These are phyloP conservation scores for Cryptococcus maquisensis DNA, from an alignment of 1,284 basidiomycete species.

Conservation along the genomic window DNA sequence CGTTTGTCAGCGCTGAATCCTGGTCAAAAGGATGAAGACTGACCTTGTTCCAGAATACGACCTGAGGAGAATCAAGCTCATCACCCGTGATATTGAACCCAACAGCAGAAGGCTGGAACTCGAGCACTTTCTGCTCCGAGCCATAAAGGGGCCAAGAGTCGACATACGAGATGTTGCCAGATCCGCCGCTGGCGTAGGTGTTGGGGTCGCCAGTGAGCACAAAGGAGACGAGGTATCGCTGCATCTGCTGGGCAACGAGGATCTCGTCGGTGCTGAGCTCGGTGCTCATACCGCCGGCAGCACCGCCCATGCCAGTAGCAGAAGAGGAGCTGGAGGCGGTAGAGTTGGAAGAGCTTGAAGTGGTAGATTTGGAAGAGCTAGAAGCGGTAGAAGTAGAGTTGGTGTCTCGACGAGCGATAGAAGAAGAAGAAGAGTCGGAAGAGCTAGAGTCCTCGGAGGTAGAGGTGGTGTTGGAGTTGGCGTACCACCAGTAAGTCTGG, in stretches of 20 bases:
- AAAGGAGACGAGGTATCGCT: slow-evolving; percentile 1
- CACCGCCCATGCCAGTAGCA: background rate
- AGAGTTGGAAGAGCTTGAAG: background rate
- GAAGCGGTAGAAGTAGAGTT: background rate
- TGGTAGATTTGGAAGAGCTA: background rate
- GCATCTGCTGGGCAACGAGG: slow-evolving; percentile 2
- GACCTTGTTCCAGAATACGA: slow-evolving; percentile 4
- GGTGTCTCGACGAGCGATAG: background rate
- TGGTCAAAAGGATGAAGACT: no score
- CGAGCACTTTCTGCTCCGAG: background rate
- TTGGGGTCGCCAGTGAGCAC: slow-evolving; percentile 2
- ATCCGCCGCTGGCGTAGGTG: background rate
- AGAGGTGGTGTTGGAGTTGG: background rate
- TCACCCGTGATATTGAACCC: slow-evolving; percentile 3
- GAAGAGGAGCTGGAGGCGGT: background rate
- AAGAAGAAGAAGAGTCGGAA: background rate
- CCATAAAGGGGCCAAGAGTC: slow-evolving; percentile 1
- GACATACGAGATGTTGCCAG: background rate
- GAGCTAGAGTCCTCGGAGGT: background rate
- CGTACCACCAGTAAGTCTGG: slow-evolving; percentile 7
- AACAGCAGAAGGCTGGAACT: background rate
- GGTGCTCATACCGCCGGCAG: background rate
- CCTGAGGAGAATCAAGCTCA: slow-evolving; percentile 1
- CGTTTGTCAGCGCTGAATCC: no score
- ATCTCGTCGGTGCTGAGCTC: background rate